Percentiles rank a stretch among this genome's conserved stretches.
Evolutionary conservation across 257 asterid species (phyloP).

Genomic region (Solanum dulcamara): DNA sequence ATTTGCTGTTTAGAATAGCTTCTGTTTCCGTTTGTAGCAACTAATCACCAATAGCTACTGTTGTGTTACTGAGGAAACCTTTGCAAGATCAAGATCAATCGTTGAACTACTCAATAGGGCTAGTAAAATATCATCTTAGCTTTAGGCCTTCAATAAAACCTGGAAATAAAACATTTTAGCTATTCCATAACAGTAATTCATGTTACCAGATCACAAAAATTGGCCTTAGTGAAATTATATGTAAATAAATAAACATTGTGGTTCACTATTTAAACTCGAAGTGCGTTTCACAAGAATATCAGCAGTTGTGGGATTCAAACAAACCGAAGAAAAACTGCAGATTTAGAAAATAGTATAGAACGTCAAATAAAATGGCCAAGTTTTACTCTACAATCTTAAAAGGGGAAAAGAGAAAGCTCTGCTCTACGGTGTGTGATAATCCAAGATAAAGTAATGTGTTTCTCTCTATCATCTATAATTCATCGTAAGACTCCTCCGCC

Average conservation of each 20-base stretch:
- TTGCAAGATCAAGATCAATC: not conserved
- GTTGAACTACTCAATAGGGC: not conserved
- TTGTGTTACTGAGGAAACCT: not conserved
- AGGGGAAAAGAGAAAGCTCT: not conserved
- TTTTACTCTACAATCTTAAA: not conserved
- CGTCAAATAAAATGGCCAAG: not conserved
- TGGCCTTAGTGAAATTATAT: not conserved
- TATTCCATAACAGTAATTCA: not conserved
- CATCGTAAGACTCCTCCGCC: constrained; percentile 5
- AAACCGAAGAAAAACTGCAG: not conserved
- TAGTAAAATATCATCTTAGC: too few species aligned
- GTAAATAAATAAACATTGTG: not conserved
- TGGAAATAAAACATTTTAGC: not conserved
- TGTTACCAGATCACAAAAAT: not conserved
- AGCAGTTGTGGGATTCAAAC: not conserved
- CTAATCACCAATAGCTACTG: too few species aligned
- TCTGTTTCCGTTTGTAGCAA: too few species aligned
- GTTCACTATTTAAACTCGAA: too few species aligned
- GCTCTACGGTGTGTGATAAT: not conserved
- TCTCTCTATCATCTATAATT: not conserved
- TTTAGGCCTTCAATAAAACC: not conserved
- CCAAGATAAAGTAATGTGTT: not conserved
- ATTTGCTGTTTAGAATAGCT: too few species aligned
- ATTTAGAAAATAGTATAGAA: not conserved
- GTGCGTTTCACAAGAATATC: not conserved